A percentile compares a stretch with the other conserved stretches of the same genome.
Evolutionary conservation across 495 filamentous ascomycete genomes (phyloP).

Genomic region (Xylaria sp.): DNA sequence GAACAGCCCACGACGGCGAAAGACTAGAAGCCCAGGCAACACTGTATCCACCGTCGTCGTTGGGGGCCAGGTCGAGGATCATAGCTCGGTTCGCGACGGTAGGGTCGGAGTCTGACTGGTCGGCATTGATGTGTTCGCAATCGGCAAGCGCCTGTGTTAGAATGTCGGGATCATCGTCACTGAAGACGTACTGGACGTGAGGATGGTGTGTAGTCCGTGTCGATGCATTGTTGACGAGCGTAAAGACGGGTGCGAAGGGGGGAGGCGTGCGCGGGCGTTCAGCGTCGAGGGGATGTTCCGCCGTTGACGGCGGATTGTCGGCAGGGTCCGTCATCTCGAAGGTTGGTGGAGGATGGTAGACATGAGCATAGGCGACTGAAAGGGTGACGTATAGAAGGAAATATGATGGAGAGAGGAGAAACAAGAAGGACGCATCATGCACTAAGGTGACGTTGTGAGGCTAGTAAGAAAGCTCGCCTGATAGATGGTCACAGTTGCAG

Average conservation of each 20-base stretch:
- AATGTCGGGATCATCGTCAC: slow-evolving; percentile 74
- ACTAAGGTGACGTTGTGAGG: slow-evolving; percentile 34
- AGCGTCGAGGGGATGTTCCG: slow-evolving; percentile 37
- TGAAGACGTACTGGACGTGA: slow-evolving; percentile 88
- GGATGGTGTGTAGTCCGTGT: slow-evolving; percentile 70
- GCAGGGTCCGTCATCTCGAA: slow-evolving; percentile 41
- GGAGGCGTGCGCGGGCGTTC: slow-evolving; percentile 38
- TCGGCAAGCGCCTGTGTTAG: slow-evolving; percentile 59
- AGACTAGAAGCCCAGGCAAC: slow-evolving; percentile 54
- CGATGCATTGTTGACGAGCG: slow-evolving; percentile 64
- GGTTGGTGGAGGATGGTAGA: slow-evolving; percentile 25
- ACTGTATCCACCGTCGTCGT: slow-evolving; percentile 51
- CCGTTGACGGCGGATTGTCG: slow-evolving; percentile 34
- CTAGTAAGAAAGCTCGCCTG: slow-evolving; percentile 36
- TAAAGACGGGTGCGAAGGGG: slow-evolving; percentile 70
- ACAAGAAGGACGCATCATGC: slow-evolving; percentile 60
- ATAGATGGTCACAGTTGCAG: slow-evolving; percentile 31
- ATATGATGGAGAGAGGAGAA: slow-evolving; percentile 40
- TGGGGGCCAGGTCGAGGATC: slow-evolving; percentile 57
- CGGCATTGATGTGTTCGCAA: slow-evolving; percentile 40
- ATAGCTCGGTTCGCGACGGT: slow-evolving; percentile 57
- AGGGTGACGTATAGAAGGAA: slow-evolving; percentile 46
- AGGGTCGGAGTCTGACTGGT: slow-evolving; percentile 31
- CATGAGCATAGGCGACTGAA: slow-evolving; percentile 33
- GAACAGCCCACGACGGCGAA: slow-evolving; percentile 55